phyloP scores from a whole-genome alignment of 192 early-diverging fungal species.

The Coemansia asiatica region DNA sequence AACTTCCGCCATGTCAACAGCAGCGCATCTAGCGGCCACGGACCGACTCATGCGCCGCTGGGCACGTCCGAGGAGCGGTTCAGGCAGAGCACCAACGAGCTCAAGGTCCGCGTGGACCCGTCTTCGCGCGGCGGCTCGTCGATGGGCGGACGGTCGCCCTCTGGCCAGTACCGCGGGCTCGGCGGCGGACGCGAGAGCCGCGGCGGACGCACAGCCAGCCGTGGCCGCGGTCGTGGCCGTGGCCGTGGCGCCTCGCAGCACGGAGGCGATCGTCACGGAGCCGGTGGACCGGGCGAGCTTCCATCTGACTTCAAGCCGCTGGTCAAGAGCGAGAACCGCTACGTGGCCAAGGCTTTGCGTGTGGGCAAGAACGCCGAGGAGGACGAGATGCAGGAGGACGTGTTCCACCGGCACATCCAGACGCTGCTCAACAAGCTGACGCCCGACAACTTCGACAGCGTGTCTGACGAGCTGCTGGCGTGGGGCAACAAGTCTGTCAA shows the following conservation, averaged over 20 bases:
- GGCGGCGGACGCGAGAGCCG: conserved; percentile 60
- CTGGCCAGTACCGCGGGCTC: conserved; percentile 49
- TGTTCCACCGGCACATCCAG: conserved; percentile 78
- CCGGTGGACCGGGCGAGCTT: conserved; percentile 26
- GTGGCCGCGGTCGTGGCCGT: conserved; percentile 60
- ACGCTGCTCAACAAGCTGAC: conserved; percentile 96
- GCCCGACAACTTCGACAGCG: conserved; percentile 87
- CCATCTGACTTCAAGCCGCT: conserved; percentile 73
- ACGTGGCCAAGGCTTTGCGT: conserved; percentile 56
- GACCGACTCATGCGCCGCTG: conserved; percentile 19
- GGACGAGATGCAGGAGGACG: conserved; percentile 58
- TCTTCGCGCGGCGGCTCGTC: conserved; percentile 28
- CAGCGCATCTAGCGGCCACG: background rate
- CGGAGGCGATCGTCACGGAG: conserved; percentile 32
- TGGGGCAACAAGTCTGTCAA: conserved; percentile 71
- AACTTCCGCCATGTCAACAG: conserved; percentile 38
- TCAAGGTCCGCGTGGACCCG: conserved; percentile 28
- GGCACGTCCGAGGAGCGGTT: conserved; percentile 51
- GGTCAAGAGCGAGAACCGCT: conserved; percentile 80
- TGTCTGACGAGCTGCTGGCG: conserved; percentile 80
- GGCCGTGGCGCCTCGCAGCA: conserved; percentile 56
- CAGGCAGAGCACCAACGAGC: conserved; percentile 43
- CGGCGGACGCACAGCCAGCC: conserved; percentile 58
- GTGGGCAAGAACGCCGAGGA: conserved; percentile 49
- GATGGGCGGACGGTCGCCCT: conserved; percentile 45